Conservation (phyloP, 2,329 filamentous ascomycete species). For the Teratosphaeria destructans region DNA sequence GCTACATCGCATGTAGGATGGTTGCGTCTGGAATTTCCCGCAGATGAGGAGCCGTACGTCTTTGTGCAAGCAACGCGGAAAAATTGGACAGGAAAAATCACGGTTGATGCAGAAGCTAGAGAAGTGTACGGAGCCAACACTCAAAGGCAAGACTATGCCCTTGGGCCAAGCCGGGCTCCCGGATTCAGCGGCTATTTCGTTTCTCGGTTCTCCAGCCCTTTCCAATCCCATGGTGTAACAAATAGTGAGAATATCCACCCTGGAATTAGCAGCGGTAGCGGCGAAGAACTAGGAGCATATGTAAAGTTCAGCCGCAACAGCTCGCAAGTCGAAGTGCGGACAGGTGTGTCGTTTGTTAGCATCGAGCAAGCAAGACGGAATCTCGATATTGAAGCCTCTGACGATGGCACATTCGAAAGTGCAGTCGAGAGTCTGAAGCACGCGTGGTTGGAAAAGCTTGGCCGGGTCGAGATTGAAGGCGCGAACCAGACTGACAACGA, state of each 20-base stretch:
- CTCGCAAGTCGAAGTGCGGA: slow-evolving; percentile 34
- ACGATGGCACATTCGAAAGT: slow-evolving; percentile 27
- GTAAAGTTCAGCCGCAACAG: slow-evolving; percentile 27
- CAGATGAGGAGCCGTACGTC: slow-evolving; percentile 26
- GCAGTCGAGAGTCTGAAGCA: slow-evolving; percentile 32
- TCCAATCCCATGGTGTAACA: slow-evolving; percentile 29
- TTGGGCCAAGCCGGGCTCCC: slow-evolving; percentile 33
- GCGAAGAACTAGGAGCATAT: slow-evolving; percentile 33
- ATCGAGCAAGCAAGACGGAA: slow-evolving; percentile 38
- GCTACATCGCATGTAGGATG: slow-evolving; percentile 35
- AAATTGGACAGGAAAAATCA: slow-evolving; percentile 37
- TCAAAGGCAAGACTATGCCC: slow-evolving; percentile 37
- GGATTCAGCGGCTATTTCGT: slow-evolving; percentile 39
- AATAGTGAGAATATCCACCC: slow-evolving; percentile 19
- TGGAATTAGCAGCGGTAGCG: slow-evolving; percentile 18
- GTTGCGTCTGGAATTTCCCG: slow-evolving; percentile 31
- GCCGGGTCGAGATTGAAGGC: slow-evolving; percentile 34
- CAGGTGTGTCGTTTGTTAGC: slow-evolving; percentile 38
- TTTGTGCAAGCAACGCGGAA: slow-evolving; percentile 36
- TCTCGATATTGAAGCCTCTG: slow-evolving; percentile 34
- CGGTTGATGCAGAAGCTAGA: slow-evolving; percentile 26
- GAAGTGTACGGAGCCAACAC: slow-evolving; percentile 38
- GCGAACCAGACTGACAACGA: slow-evolving; percentile 31
- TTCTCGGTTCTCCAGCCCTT: slow-evolving; percentile 36
- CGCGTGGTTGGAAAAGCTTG: slow-evolving; percentile 38